Percentiles rank a stretch among this genome's conserved stretches.
These are phyloP conservation scores for Verbascum thapsus DNA, from an alignment of 257 asterid species.

Conservation along the genomic window DNA sequence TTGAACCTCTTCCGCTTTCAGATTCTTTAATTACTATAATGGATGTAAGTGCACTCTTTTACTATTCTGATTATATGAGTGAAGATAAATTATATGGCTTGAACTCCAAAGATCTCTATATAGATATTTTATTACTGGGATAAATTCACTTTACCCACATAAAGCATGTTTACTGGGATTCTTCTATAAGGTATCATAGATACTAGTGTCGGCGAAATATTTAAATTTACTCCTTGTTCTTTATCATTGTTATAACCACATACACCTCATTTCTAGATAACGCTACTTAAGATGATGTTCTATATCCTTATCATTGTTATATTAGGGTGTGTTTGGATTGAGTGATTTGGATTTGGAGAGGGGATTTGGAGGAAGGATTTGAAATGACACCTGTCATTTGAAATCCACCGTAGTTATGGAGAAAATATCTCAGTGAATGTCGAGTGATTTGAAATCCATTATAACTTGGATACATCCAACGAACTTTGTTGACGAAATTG, in stretches of 20 bases:
- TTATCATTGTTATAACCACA: neutral
- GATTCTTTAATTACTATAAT: conserved; percentile 84
- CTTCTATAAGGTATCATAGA: neutral
- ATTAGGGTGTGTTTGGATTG: no score
- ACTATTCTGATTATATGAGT: neutral
- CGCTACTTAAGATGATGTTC: no score
- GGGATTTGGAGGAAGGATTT: no score
- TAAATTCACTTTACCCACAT: neutral
- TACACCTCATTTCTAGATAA: no score
- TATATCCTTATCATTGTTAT: no score
- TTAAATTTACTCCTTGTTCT: neutral
- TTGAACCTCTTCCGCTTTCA: conserved; percentile 79
- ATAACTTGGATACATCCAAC: no score
- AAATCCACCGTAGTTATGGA: no score
- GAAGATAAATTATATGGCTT: neutral
- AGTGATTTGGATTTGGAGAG: no score
- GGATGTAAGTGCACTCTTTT: conserved; percentile 66
- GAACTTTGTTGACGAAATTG: no score
- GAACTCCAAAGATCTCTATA: neutral
- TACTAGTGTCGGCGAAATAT: neutral
- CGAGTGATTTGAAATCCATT: no score
- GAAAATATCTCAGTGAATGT: no score
- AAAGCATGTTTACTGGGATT: neutral
- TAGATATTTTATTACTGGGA: conserved; percentile 1
- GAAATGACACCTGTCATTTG: no score